A percentile compares a stretch with the other conserved stretches of the same genome.
phyloP scores from a whole-genome alignment of 2,329 filamentous ascomycete species.

The Orbilia quercus region DNA sequence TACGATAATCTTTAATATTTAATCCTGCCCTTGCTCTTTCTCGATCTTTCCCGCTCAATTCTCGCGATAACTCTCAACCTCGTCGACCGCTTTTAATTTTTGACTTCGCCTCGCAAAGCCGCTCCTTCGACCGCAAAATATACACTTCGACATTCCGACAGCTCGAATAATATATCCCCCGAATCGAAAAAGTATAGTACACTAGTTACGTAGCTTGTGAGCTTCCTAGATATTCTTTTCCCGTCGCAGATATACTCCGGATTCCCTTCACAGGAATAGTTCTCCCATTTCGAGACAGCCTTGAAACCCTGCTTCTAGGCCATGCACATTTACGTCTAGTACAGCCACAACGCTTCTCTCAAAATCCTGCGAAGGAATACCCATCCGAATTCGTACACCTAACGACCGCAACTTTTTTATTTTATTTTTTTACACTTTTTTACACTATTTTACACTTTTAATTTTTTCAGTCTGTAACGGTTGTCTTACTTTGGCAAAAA shows the following conservation, averaged over 20 bases:
- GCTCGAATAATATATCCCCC: constrained; percentile 21
- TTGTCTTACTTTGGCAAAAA: too few species aligned
- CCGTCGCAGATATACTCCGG: neutral
- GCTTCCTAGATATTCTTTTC: neutral
- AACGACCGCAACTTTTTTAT: constrained; percentile 13
- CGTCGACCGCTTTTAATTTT: too few species aligned
- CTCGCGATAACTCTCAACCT: constrained; percentile 23
- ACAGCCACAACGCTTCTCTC: constrained; percentile 29
- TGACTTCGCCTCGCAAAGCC: constrained; percentile 24
- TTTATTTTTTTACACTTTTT: too few species aligned
- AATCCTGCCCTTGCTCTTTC: constrained; percentile 33
- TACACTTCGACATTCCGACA: constrained; percentile 13
- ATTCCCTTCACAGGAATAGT: constrained; percentile 19
- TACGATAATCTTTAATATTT: constrained; percentile 41
- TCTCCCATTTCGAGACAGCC: constrained; percentile 31
- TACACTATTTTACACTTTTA: too few species aligned
- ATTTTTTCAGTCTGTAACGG: neutral
- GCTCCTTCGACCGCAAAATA: constrained; percentile 43
- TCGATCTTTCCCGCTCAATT: constrained; percentile 34
- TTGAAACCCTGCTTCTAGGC: constrained; percentile 43
- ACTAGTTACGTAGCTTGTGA: neutral
- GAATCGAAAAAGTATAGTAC: constrained; percentile 20
- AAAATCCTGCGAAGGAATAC: constrained; percentile 19
- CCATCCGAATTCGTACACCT: constrained; percentile 31
- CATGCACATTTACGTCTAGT: constrained; percentile 15